A percentile compares a stretch with the other conserved stretches of the same genome.
Conservation (phyloP, 305 asterid species). For the Fraxinus albicans region DNA sequence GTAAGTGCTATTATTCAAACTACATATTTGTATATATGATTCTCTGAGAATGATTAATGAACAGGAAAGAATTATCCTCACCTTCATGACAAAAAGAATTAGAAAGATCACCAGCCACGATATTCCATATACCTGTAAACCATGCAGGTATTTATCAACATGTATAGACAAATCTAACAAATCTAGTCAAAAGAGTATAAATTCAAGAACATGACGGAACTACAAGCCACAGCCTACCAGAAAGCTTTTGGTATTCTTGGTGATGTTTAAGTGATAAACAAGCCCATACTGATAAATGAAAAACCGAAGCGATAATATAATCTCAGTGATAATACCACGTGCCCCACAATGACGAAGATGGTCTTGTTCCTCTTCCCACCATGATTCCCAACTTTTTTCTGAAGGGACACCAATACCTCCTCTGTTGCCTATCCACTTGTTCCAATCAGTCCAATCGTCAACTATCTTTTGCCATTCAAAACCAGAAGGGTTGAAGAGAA, state of each 20-base stretch:
- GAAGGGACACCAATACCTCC: conserved; percentile 96
- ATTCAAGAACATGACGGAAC: conserved; percentile 11
- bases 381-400: conserved; percentile 95
- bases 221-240: conserved; percentile 43
- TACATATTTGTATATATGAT: neutral
- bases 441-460: conserved; percentile 96
- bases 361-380: conserved; percentile 99
- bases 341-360: conserved; percentile 83
- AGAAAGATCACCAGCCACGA: conserved; percentile 83
- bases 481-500: conserved; percentile 93
- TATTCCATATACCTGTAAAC: conserved; percentile 68
- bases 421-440: conserved; percentile 85
- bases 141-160: conserved; percentile 1
- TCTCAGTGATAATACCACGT: conserved; percentile 75
- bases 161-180: neutral
- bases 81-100: conserved; percentile 87
- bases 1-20: neutral
- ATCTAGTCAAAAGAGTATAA: conserved; percentile 1
- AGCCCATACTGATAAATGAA: conserved; percentile 91
- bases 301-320: conserved; percentile 64
- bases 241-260: conserved; percentile 46
- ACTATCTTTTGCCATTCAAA: conserved; percentile 98
- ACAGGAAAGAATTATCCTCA: conserved; percentile 27
- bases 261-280: conserved; percentile 75
- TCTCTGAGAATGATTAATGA: neutral